Evolutionary conservation across 2,329 filamentous ascomycete species (phyloP).

Genomic region (Trichocomaceae sp.): DNA sequence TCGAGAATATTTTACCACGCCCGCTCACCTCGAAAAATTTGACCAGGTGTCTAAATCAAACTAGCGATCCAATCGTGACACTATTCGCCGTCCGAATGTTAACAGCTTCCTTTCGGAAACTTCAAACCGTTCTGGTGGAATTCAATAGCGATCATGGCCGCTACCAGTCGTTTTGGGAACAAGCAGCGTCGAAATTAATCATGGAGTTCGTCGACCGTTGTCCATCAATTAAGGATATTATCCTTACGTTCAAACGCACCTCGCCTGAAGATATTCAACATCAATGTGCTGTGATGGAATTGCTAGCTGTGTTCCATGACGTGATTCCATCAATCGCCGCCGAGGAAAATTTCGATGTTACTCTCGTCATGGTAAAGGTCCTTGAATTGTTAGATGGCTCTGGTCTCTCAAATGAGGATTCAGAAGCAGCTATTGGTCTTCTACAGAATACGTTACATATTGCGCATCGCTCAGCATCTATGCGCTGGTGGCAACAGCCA

Average conservation of each 20-base stretch:
- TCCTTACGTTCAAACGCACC: constrained; percentile 65
- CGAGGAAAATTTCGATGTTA: constrained; percentile 82
- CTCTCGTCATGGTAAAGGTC: constrained; percentile 63
- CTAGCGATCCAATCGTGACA: constrained; percentile 64
- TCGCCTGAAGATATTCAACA: constrained; percentile 64
- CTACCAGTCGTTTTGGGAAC: constrained; percentile 56
- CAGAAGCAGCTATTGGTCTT: constrained; percentile 61
- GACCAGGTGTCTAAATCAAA: constrained; percentile 69
- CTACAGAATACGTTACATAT: constrained; percentile 75
- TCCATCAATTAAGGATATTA: constrained; percentile 74
- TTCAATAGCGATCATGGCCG: constrained; percentile 47
- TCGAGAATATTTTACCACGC: constrained; percentile 80
- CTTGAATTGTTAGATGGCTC: constrained; percentile 55
- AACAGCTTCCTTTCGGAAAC: constrained; percentile 70
- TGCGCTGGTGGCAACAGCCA: constrained; percentile 82
- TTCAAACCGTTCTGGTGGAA: constrained; percentile 57
- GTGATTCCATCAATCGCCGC: constrained; percentile 71
- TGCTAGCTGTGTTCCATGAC: constrained; percentile 80
- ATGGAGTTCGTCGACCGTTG: constrained; percentile 71
- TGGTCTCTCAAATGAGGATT: constrained; percentile 41
- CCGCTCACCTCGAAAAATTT: constrained; percentile 75
- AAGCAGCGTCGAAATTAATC: constrained; percentile 60
- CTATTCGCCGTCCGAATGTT: constrained; percentile 80
- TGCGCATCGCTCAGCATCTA: constrained; percentile 70
- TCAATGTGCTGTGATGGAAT: constrained; percentile 67